Evolutionary conservation across 805 yeast genomes (phyloP).

Genomic region (Kodamaea hsintzibuensis): DNA sequence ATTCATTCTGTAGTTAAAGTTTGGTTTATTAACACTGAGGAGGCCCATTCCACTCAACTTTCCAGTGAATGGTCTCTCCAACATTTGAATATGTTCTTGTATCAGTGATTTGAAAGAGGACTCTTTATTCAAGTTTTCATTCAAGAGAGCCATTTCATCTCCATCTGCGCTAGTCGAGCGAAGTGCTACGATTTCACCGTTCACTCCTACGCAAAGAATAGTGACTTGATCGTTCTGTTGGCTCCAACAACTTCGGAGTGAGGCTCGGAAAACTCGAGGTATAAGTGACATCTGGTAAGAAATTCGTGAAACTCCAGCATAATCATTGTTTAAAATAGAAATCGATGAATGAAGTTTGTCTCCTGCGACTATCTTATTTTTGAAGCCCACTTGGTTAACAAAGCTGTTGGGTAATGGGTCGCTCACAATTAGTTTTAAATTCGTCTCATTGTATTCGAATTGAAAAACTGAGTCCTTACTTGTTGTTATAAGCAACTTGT

Average conservation of each 20-base stretch:
- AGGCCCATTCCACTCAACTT: slow-evolving; percentile 45
- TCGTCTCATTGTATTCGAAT: slow-evolving; percentile 19
- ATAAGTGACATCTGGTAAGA: slow-evolving; percentile 27
- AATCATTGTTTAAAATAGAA: slow-evolving; percentile 22
- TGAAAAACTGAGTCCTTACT: slow-evolving; percentile 35
- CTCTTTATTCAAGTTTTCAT: slow-evolving; percentile 13
- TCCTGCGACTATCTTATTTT: slow-evolving; percentile 27
- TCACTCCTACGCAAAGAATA: slow-evolving; percentile 34
- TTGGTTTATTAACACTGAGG: slow-evolving; percentile 35
- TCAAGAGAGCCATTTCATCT: slow-evolving; percentile 17
- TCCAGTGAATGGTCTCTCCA: slow-evolving; percentile 34
- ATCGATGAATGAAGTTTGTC: slow-evolving; percentile 39
- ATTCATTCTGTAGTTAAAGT: slow-evolving; percentile 29
- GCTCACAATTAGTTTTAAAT: slow-evolving; percentile 19
- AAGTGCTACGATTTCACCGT: slow-evolving; percentile 34
- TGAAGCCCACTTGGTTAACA: slow-evolving; percentile 29
- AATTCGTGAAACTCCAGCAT: slow-evolving; percentile 11
- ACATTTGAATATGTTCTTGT: slow-evolving; percentile 18
- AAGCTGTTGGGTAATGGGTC: slow-evolving; percentile 37
- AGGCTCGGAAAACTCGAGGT: slow-evolving; percentile 32
- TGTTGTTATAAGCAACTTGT: slow-evolving; percentile 29
- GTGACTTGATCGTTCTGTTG: slow-evolving; percentile 6
- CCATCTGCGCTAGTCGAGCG: slow-evolving; percentile 15
- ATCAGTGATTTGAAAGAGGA: slow-evolving; percentile 12
- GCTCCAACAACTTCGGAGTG: slow-evolving; percentile 25